A percentile compares a stretch with the other conserved stretches of the same genome.
These are phyloP conservation scores for Sambucus nigra DNA, from an alignment of 129 eudicot genomes.

Conservation along the genomic window DNA sequence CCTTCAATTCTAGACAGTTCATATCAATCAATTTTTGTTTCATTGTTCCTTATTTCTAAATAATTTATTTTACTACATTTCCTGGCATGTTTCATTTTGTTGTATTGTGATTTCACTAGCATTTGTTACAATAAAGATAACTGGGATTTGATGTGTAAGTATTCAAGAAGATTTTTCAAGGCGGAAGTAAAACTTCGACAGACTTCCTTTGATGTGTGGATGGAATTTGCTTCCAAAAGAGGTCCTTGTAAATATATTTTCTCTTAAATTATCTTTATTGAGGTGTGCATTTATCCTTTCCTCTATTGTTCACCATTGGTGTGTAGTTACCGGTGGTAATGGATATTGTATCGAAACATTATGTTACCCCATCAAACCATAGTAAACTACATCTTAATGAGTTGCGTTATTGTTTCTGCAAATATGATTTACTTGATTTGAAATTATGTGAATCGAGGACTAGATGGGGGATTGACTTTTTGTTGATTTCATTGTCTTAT, in stretches of 20 bases:
- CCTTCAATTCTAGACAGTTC: no score
- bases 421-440: background rate
- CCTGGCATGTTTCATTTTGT: background rate
- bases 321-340: background rate
- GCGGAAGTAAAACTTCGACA: slow-evolving; percentile 67
- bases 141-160: slow-evolving; percentile 70
- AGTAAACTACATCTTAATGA: background rate
- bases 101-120: slow-evolving; percentile 21
- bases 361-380: background rate
- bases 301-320: background rate
- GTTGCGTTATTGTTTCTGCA: background rate
- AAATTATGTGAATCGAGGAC: no score
- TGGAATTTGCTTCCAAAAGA: slow-evolving; percentile 73
- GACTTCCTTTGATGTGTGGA: slow-evolving; percentile 70
- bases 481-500: no score
- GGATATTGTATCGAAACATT: background rate
- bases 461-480: no score
- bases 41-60: no score
- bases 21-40: no score
- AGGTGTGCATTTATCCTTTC: background rate
- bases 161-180: slow-evolving; percentile 56
- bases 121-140: slow-evolving; percentile 54
- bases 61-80: background rate
- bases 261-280: background rate
- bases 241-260: slow-evolving; percentile 29